Conservation (phyloP, 495 filamentous ascomycete species). For the Wilcoxina mikolae region DNA sequence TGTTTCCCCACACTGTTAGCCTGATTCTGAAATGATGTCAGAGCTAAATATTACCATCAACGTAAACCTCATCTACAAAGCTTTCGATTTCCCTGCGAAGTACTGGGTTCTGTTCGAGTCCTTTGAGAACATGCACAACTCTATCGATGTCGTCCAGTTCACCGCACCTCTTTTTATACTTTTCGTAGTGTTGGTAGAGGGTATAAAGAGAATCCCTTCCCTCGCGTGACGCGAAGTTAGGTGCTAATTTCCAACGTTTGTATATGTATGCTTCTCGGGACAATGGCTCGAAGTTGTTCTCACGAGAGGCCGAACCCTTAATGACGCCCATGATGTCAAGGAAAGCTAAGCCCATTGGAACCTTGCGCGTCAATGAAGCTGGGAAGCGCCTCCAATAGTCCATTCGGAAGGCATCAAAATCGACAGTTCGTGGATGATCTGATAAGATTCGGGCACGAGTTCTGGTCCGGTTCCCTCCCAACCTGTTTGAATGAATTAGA, state of each 20-base stretch:
- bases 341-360: conserved; percentile 30
- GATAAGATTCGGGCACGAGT: no score
- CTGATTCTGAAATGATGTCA: no score
- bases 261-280: conserved; percentile 26
- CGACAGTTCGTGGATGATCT: conserved; percentile 21
- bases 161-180: conserved; percentile 22
- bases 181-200: conserved; percentile 32
- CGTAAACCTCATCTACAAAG: conserved; percentile 33
- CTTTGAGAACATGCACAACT: conserved; percentile 14
- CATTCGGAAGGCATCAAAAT: conserved; percentile 29
- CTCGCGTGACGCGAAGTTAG: conserved; percentile 25
- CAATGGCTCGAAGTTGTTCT: conserved; percentile 22
- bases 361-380: conserved; percentile 2
- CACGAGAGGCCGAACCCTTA: conserved; percentile 29
- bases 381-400: conserved; percentile 32
- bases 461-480: no score
- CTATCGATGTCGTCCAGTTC: conserved; percentile 32
- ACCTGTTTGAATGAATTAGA: no score
- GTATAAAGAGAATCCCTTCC: conserved; percentile 23
- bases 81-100: conserved; percentile 18
- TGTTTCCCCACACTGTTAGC: no score
- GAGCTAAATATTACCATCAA: conserved; percentile 30
- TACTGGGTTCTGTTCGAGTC: not conserved
- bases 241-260: conserved; percentile 21
- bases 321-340: conserved; percentile 36